These are phyloP conservation scores for Ogataea sp. DNA, from an alignment of 805 yeast genomes.

Conservation along the genomic window DNA sequence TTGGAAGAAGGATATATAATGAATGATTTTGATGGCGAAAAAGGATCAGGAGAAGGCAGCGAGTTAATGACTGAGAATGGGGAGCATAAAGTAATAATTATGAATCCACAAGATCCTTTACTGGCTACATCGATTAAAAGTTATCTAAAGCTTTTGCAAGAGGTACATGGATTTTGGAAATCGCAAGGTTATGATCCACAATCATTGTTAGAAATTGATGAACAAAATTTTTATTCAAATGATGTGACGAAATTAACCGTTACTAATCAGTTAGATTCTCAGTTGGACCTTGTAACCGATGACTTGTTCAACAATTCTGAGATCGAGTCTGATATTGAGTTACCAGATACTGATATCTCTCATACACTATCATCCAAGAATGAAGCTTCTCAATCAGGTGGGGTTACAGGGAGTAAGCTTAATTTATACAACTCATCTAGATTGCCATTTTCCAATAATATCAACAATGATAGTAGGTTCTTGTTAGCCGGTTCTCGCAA, in stretches of 20 bases:
- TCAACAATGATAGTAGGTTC: conserved; percentile 1
- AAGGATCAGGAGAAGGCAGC: not conserved
- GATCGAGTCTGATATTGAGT: conserved; percentile 3
- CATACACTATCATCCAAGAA: too few relatives aligned
- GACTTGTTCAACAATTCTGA: conserved; percentile 5
- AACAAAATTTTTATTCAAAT: conserved; percentile 14
- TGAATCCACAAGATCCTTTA: not conserved
- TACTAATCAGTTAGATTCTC: not conserved
- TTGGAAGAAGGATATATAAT: conserved; percentile 10
- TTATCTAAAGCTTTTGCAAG: not conserved
- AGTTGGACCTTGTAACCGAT: not conserved
- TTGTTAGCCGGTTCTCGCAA: not conserved
- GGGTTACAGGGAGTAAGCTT: too few relatives aligned
- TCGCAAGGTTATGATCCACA: conserved; percentile 10
- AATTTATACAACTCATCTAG: not conserved
- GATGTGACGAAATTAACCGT: not conserved
- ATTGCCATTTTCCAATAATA: not conserved
- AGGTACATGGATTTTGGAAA: conserved; percentile 1
- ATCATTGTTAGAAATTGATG: conserved; percentile 8
- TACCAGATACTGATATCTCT: too few relatives aligned
- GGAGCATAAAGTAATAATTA: not conserved
- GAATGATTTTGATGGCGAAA: conserved; percentile 3
- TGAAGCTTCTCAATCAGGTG: too few relatives aligned
- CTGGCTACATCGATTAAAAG: not conserved
- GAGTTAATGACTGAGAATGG: too few relatives aligned